Conservation (phyloP, 805 yeast genomes). For the Saccharomycopsis selenospora region DNA sequence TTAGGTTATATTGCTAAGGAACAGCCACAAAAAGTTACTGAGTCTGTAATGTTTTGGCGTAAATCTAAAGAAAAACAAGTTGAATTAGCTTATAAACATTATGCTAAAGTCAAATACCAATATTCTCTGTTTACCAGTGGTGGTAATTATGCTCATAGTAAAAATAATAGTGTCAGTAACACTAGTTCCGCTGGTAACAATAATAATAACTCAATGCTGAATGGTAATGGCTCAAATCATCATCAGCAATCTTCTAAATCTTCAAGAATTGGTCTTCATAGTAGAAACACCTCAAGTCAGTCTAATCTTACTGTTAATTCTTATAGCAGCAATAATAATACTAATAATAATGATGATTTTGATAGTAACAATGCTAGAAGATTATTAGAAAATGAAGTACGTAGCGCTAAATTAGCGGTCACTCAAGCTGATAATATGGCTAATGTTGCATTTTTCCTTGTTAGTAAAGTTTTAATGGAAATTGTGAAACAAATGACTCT, state of each 20-base stretch:
- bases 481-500: conserved; percentile 81
- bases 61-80: conserved; percentile 71
- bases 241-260: neutral
- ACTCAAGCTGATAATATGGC: conserved; percentile 83
- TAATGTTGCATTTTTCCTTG: conserved; percentile 74
- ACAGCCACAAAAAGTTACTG: conserved; percentile 93
- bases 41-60: conserved; percentile 97
- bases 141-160: neutral
- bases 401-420: conserved; percentile 52
- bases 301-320: neutral
- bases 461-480: conserved; percentile 88
- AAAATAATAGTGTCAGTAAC: neutral
- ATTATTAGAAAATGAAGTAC: conserved; percentile 28
- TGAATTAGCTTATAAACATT: conserved; percentile 10
- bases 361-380: conserved; percentile 11
- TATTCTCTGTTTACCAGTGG: neutral
- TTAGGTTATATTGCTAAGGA: conserved; percentile 85
- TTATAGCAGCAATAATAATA: neutral
- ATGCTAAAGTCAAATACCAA: conserved; percentile 2
- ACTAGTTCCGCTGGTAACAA: neutral
- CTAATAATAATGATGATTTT: conserved; percentile 1
- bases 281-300: conserved; percentile 17
- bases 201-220: too few relatives aligned
- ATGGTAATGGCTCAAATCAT: neutral
- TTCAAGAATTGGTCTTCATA: conserved; percentile 18